Base-by-base conservation (phyloP, 148 eudicot species). In the Vaccinium macrocarpon region DNA sequence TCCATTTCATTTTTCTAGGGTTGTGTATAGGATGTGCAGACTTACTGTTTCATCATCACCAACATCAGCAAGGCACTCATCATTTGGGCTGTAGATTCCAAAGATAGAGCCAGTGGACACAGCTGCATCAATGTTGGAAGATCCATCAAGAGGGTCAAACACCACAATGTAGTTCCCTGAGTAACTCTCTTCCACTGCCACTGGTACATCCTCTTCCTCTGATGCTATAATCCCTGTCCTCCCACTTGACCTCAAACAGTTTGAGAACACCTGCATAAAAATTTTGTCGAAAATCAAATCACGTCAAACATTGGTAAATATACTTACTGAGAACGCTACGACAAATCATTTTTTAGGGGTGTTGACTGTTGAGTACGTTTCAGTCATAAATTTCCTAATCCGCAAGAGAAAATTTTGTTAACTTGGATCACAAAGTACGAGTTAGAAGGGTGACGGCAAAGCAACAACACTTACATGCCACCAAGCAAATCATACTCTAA, bases 121-220 rank as follows among this genome's bases (percentile, higher is more conserved):
- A 27, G 99, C 99, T 25, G 99, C 99, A 85, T 97, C 99, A 61
- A 97, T 95, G 93, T 97, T 97, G 62, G 99, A 97, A n/a, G 99
- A 97, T 11, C 99, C 99, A 82, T 97, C 99, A 73, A 97, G 98
- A 21, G 99, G 99, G 83, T 97, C 99, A 84, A 97, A 97, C 21
- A 97, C 99, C 50, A 93, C 99, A 85, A 97, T 97, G 90, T 95
- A 97, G 90, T 97, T 97, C 42, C 99, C 99, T 1, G 99, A 97
- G 89, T 95, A 95, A 85, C 97, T 97, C 92, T 97, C 99, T 84
- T 97, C 99, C 61, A 97, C 99, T 2, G 99, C 99, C 70, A 97
- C 99, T 8, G 99, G 99, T 11, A 95, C 97, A 86, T 97, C 99
- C 84, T 97, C 99, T 87, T 97, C 99, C 88, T 97, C 99, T 18